Conservation (phyloP, 2,329 filamentous ascomycete genomes). For the Cucurbitaria berberidis region DNA sequence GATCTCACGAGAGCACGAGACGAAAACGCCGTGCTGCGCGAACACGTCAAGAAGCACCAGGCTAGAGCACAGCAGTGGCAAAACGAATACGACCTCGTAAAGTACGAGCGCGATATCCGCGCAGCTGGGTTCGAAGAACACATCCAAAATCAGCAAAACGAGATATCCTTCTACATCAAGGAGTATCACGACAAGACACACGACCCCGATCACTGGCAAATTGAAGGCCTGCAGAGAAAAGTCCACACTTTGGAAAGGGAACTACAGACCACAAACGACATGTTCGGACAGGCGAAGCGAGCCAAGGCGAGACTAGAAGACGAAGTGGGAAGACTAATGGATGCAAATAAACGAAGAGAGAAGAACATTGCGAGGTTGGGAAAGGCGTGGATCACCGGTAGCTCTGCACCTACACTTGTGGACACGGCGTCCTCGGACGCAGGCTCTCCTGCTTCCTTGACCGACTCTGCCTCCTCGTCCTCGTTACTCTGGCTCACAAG, state of each 20-base stretch:
- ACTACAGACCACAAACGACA: background rate
- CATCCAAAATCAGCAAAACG: background rate
- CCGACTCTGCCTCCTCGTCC: background rate
- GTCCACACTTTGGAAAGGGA: slow-evolving; percentile 7
- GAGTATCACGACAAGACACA: slow-evolving; percentile 14
- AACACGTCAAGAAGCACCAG: background rate
- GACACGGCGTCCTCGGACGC: background rate
- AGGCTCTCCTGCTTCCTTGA: background rate
- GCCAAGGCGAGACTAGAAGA: slow-evolving; percentile 5
- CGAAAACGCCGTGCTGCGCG: background rate
- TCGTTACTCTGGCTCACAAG: background rate
- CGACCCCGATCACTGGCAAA: slow-evolving; percentile 9
- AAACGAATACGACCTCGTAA: background rate
- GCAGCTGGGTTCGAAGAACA: slow-evolving; percentile 1
- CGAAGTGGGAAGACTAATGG: background rate
- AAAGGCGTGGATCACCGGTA: background rate
- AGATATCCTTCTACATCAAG: slow-evolving; percentile 11
- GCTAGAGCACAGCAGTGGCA: background rate
- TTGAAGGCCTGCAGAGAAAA: slow-evolving; percentile 7
- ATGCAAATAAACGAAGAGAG: background rate
- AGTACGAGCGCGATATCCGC: slow-evolving; percentile 3
- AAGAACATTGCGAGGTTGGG: background rate
- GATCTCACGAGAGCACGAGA: background rate
- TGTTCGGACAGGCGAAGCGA: slow-evolving; percentile 2
- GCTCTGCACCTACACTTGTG: background rate